phyloP scores from a whole-genome alignment of 2,329 filamentous ascomycete species.

The Penicillium carneum region DNA sequence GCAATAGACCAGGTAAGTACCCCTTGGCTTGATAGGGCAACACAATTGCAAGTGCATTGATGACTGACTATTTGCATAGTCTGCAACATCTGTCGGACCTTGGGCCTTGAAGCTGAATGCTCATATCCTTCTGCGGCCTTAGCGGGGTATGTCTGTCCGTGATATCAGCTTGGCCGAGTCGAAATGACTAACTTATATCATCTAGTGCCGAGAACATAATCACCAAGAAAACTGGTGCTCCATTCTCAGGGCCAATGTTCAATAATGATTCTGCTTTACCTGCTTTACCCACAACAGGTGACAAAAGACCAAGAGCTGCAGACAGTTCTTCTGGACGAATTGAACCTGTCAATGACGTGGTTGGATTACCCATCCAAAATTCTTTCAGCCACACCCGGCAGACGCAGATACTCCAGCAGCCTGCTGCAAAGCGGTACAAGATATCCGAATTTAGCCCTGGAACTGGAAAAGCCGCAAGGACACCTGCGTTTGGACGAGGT shows the following conservation, averaged over 20 bases:
- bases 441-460: neutral
- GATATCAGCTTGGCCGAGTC: neutral
- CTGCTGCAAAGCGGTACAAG: neutral
- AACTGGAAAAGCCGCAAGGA: no score
- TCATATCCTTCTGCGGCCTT: neutral
- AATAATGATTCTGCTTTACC: neutral
- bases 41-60: neutral
- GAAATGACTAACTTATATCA: neutral
- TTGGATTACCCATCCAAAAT: neutral
- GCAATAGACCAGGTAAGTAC: neutral
- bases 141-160: neutral
- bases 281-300: neutral
- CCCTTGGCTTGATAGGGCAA: neutral
- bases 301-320: neutral
- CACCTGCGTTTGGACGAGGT: neutral
- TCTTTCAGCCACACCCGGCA: neutral
- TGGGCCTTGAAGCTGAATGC: neutral
- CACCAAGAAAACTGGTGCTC: slow-evolving; percentile 1
- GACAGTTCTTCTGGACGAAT: neutral
- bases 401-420: neutral
- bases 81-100: neutral
- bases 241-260: neutral
- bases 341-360: neutral
- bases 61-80: neutral
- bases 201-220: neutral